Conservation (phyloP, 495 filamentous ascomycete species). For the Podospora fimiseda region DNA sequence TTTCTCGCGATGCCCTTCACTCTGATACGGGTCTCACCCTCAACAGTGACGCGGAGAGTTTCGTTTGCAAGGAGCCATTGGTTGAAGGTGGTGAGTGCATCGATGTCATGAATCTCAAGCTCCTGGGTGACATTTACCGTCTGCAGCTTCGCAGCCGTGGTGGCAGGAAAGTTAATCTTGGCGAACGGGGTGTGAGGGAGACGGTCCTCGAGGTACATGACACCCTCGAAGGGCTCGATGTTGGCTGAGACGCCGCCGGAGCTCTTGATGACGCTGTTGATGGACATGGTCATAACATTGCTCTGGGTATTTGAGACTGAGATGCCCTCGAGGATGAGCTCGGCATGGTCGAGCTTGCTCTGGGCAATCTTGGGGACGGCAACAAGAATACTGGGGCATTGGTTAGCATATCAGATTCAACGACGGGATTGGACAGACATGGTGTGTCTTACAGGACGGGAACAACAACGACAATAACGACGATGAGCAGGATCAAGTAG, state of each 20-base stretch:
- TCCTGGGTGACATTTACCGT: slow-evolving; percentile 54
- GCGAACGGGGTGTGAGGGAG: slow-evolving; percentile 50
- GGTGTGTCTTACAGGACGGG: slow-evolving; percentile 56
- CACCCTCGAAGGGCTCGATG: slow-evolving; percentile 35
- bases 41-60: slow-evolving; percentile 32
- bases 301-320: slow-evolving; percentile 52
- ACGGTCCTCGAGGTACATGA: slow-evolving; percentile 50
- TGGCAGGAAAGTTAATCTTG: slow-evolving; percentile 45
- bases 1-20: slow-evolving; percentile 32
- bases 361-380: slow-evolving; percentile 69
- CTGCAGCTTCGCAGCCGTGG: slow-evolving; percentile 46
- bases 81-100: slow-evolving; percentile 56
- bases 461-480: slow-evolving; percentile 53
- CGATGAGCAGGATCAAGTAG: slow-evolving; percentile 54
- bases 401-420: neutral
- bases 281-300: slow-evolving; percentile 50
- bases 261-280: slow-evolving; percentile 46
- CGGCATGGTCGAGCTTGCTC: slow-evolving; percentile 56
- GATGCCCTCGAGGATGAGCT: slow-evolving; percentile 53
- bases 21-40: slow-evolving; percentile 33
- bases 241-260: slow-evolving; percentile 47
- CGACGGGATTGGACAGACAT: neutral
- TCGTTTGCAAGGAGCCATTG: slow-evolving; percentile 43
- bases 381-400: slow-evolving; percentile 57
- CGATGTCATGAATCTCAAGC: slow-evolving; percentile 46